Percentiles rank a stretch among this genome's conserved stretches.
These are phyloP conservation scores for Tuber calosporum DNA, from an alignment of 495 filamentous ascomycete genomes.

Conservation along the genomic window DNA sequence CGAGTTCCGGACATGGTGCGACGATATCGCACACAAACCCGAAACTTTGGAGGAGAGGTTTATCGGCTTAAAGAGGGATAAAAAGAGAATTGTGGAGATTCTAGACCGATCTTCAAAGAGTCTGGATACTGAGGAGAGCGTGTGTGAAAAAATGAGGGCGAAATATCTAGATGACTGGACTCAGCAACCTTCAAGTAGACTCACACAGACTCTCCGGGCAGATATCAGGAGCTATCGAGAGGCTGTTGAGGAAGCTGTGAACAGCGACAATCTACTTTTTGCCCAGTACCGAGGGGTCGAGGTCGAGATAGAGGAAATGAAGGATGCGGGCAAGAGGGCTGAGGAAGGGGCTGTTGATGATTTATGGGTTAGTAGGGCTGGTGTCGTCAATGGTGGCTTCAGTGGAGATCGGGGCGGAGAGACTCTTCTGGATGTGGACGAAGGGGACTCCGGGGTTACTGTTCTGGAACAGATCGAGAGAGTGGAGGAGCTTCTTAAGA, in stretches of 20 bases:
- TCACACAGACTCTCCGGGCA: conserved; percentile 77
- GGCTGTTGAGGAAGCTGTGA: conserved; percentile 79
- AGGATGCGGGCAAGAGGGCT: conserved; percentile 75
- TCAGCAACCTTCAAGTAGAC: conserved; percentile 83
- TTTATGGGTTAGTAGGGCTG: conserved; percentile 31
- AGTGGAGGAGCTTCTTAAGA: conserved; percentile 88
- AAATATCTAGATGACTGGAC: conserved; percentile 97
- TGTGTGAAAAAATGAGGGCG: conserved; percentile 98
- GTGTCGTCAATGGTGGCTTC: conserved; percentile 48
- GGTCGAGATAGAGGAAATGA: conserved; percentile 90
- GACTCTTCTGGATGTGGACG: conserved; percentile 83
- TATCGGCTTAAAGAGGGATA: conserved; percentile 68
- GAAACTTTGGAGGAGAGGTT: conserved; percentile 61
- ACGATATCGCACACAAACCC: conserved; percentile 79
- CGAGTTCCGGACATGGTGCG: conserved; percentile 88
- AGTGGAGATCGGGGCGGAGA: conserved; percentile 56
- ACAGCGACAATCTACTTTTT: conserved; percentile 80
- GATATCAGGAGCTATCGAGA: conserved; percentile 81
- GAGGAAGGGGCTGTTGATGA: conserved; percentile 54
- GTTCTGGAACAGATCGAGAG: conserved; percentile 82
- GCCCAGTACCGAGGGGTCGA: conserved; percentile 76
- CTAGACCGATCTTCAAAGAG: conserved; percentile 77
- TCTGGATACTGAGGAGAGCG: conserved; percentile 90
- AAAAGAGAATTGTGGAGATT: conserved; percentile 59
- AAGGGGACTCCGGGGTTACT: conserved; percentile 66